A percentile compares a stretch with the other conserved stretches of the same genome.
Conservation (phyloP, 768 basidiomycete species). For the Termitomyces heimii region DNA sequence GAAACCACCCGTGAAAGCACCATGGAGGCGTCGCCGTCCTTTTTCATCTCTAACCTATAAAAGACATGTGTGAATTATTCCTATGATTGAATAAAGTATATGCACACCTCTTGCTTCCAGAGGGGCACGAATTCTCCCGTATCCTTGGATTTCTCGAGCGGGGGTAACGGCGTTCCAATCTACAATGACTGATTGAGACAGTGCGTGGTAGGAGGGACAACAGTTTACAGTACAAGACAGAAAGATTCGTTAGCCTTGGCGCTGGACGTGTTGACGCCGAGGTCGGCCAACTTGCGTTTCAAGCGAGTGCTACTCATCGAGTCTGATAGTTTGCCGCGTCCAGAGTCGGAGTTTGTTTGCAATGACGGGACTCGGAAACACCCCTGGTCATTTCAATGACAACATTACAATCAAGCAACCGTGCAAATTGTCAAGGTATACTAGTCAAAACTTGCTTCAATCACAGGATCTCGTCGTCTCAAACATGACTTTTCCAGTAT, state of each 20-base stretch:
- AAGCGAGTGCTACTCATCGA: constrained; percentile 13
- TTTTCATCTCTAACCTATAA: constrained; percentile 86
- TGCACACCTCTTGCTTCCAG: constrained; percentile 92
- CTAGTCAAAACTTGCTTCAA: neutral
- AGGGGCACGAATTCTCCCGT: constrained; percentile 92
- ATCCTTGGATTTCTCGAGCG: constrained; percentile 92
- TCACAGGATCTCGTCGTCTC: no score
- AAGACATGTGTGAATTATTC: neutral
- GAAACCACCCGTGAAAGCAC: constrained; percentile 98
- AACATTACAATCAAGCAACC: neutral
- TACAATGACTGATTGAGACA: constrained; percentile 22
- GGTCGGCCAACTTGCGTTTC: constrained; percentile 15
- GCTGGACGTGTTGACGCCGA: constrained; percentile 18
- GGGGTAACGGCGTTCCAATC: constrained; percentile 93
- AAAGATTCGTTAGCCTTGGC: constrained; percentile 15
- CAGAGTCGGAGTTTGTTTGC: neutral
- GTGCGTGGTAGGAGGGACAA: neutral
- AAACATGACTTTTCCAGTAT: no score
- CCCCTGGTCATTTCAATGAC: neutral
- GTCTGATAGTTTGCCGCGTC: neutral
- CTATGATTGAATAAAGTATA: constrained; percentile 4
- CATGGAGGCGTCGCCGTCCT: constrained; percentile 88
- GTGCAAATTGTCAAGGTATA: neutral
- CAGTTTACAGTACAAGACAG: constrained; percentile 11
- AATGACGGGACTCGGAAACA: neutral